Evolutionary conservation across 2,329 filamentous ascomycete genomes (phyloP).

Genomic region (Colletotrichum sp.): DNA sequence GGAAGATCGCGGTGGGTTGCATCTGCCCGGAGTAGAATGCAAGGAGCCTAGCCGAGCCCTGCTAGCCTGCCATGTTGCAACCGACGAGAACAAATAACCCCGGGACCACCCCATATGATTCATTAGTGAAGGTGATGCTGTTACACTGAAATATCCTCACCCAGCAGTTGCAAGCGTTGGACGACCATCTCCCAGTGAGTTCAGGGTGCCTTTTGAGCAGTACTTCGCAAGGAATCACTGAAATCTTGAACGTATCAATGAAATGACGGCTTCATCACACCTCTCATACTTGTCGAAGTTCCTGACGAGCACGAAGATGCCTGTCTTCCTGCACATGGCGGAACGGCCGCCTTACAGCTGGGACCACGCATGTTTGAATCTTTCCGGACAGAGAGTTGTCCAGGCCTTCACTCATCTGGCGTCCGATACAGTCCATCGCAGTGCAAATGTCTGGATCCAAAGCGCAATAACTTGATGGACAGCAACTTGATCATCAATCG

Average conservation of each 20-base stretch:
- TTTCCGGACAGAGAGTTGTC: neutral
- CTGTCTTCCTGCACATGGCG: neutral
- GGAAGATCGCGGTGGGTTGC: neutral
- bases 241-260: too few relatives aligned
- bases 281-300: too few relatives aligned
- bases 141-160: rapidly evolving
- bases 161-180: neutral
- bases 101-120: rapidly evolving
- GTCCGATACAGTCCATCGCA: rapidly evolving
- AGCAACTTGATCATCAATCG: too few relatives aligned
- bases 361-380: neutral
- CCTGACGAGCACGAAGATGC: too few relatives aligned
- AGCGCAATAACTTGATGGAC: rapidly evolving
- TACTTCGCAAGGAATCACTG: too few relatives aligned
- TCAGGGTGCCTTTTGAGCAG: too few relatives aligned
- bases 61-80: neutral
- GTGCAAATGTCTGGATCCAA: neutral
- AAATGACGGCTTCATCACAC: too few relatives aligned
- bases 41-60: neutral
- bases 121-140: neutral
- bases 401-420: neutral
- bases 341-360: neutral
- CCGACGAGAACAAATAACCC: rapidly evolving
- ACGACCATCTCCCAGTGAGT: too few relatives aligned
- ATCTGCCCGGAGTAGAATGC: neutral